Base-by-base conservation (phyloP, 1,284 basidiomycete species). In the Microbotryum lychnidis-dioicae region DNA sequence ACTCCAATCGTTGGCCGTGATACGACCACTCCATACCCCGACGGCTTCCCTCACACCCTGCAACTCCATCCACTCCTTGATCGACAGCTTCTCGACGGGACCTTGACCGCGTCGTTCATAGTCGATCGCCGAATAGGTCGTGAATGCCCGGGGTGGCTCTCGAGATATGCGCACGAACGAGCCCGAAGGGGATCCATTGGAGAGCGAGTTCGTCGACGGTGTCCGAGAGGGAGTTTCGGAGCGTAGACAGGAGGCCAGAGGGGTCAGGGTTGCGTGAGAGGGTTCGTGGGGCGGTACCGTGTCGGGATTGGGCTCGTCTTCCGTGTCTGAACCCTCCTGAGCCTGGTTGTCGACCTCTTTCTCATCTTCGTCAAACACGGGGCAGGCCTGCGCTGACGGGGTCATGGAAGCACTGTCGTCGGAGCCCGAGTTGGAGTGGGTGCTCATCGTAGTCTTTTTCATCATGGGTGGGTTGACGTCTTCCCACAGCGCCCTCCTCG, bases 31-130 rank as follows among this genome's bases (percentile, higher is more conserved):
- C 62, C 64, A 69, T 4, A 69, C 51, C 3, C 65, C 65, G 21
- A 69, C 62, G 14, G 65, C 65, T 29, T 66, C 64, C 4, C 66
- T 50, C 8, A 68, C 66, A 54, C 62, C 59, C 37, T 60, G 58
- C n/a, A 68, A 56, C 51, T 68, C 66, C 60, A 68, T 62, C 64
- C 62, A 66, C 23, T 68, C 66, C n/a, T 57, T 50, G 20, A 68
- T 60, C 33, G 59, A 61, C 20, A 68, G 53, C 50, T 65, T 65
- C 57, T 65, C 64, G 53, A 68, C 66, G 3, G 64, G 64, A 1
- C 50, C 56, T 33, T 68, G 58, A 6, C 66, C 66, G n/a, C 58
- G 50, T 12, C 66, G 57, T 31, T 52, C 55, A 50, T 68, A 68
- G 45, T 60, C 64, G 29, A 27, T 16, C 12, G 57, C 31, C 5